These are phyloP conservation scores for Microthlaspi erraticum DNA, from an alignment of 345 rosid genomes.

Conservation along the genomic window DNA sequence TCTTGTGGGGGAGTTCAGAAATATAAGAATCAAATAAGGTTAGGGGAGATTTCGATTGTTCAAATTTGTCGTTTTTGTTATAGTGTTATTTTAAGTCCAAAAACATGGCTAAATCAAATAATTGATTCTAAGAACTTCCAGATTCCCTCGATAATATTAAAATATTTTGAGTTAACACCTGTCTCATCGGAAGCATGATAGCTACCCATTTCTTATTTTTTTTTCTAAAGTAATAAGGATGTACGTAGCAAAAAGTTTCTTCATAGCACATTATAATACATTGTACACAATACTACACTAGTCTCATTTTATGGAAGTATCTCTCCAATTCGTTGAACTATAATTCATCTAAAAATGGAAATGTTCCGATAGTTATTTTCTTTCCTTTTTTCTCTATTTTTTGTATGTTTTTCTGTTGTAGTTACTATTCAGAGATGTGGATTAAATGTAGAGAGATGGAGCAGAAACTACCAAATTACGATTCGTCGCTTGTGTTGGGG, in stretches of 20 bases:
- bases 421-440: conserved; percentile 24
- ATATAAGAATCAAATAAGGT: conserved; percentile 34
- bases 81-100: neutral
- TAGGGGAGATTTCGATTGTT: conserved; percentile 29
- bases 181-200: conserved; percentile 31
- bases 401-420: neutral
- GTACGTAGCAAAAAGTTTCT: neutral
- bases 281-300: neutral
- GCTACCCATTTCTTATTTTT: conserved; percentile 19
- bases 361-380: neutral
- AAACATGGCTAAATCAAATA: conserved; percentile 16
- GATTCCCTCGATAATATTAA: conserved; percentile 22
- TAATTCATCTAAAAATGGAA: neutral
- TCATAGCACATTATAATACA: neutral
- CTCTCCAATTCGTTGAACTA: neutral
- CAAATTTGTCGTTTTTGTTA: conserved; percentile 23
- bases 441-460: conserved; percentile 34
- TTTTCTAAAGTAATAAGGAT: conserved; percentile 8
- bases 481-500: conserved; percentile 33
- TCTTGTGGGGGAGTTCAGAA: conserved; percentile 4
- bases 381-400: neutral
- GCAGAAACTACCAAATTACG: conserved; percentile 21
- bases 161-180: conserved; percentile 17
- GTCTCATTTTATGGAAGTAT: neutral
- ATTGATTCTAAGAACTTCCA: conserved; percentile 32